Evolutionary conservation across 441 rosid genomes (phyloP).

Genomic region (Aleurites moluccanus): DNA sequence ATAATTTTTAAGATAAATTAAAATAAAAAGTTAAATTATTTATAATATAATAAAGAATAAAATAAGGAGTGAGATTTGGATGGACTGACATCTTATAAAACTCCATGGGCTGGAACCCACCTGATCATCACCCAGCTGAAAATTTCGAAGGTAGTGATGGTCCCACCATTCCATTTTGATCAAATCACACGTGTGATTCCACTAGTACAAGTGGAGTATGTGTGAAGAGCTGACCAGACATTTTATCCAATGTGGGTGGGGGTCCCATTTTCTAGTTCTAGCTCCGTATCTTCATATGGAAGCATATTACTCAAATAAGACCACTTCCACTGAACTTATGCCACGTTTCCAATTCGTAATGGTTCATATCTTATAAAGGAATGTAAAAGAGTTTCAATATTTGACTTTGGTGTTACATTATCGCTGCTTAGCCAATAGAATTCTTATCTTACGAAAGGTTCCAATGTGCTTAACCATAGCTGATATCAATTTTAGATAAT

Average conservation of each 20-base stretch:
- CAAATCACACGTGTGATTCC: conserved; percentile 26
- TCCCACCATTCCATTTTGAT: not conserved
- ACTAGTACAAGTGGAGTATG: conserved; percentile 6
- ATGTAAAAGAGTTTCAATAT: not conserved
- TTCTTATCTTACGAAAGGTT: not conserved
- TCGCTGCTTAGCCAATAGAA: not conserved
- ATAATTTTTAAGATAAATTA: too few relatives aligned
- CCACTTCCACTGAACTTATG: not conserved
- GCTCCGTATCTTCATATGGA: conserved; percentile 22
- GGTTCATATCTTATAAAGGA: not conserved
- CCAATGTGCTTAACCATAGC: conserved; percentile 17
- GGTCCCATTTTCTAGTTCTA: conserved; percentile 7
- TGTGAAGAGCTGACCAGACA: conserved; percentile 6
- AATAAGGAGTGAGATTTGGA: too few relatives aligned
- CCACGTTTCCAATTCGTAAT: not conserved
- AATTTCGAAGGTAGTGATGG: not conserved
- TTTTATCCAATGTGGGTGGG: conserved; percentile 20
- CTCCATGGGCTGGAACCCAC: not conserved
- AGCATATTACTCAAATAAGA: not conserved
- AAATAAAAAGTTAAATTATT: too few relatives aligned
- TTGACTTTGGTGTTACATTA: not conserved
- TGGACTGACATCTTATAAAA: too few relatives aligned
- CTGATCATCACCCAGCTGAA: not conserved
- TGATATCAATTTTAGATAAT: conserved; percentile 3
- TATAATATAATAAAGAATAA: too few relatives aligned